Evolutionary conservation across 1,139 yeast genomes (phyloP).

Genomic region (Debaryomyces coudertii): DNA sequence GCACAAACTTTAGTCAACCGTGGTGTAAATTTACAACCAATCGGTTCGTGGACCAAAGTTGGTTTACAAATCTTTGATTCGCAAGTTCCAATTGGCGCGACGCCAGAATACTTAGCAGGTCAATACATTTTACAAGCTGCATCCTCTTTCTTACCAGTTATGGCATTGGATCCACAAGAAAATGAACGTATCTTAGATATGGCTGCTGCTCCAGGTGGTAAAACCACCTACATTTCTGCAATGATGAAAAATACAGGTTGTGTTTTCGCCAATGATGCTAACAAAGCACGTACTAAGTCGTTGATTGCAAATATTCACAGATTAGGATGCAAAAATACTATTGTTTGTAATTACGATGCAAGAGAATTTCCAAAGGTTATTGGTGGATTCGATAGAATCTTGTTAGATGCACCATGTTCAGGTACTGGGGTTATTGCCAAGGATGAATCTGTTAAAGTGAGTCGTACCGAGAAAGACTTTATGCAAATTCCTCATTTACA

Average conservation of each 20-base stretch:
- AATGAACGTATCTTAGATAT: conserved; percentile 93
- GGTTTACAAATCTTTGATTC: conserved; percentile 97
- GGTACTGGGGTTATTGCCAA: conserved; percentile 99
- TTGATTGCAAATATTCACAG: conserved; percentile 97
- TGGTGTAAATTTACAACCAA: conserved; percentile 96
- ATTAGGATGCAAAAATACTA: conserved; percentile 93
- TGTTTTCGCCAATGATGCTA: conserved; percentile 95
- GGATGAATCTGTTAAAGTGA: conserved; percentile 92
- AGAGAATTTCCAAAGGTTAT: conserved; percentile 97
- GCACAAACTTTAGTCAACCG: conserved; percentile 94
- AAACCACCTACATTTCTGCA: conserved; percentile 94
- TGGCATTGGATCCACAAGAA: conserved; percentile 97
- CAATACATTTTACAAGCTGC: conserved; percentile 98
- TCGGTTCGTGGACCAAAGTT: conserved; percentile 97
- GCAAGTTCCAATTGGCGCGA: conserved; percentile 98
- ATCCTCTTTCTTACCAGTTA: conserved; percentile 93
- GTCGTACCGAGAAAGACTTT: conserved; percentile 94
- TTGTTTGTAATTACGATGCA: conserved; percentile 97
- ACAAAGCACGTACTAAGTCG: conserved; percentile 94
- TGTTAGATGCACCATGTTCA: conserved; percentile 98
- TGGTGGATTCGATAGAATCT: conserved; percentile 95
- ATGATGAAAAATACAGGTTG: conserved; percentile 98
- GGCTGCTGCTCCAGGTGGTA: conserved; percentile 99
- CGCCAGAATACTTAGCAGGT: conserved; percentile 98
- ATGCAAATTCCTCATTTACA: conserved; percentile 96